A percentile compares a stretch with the other conserved stretches of the same genome.
These are phyloP conservation scores for Hymenoscyphus linearis DNA, from an alignment of 2,329 filamentous ascomycete species.

Conservation along the genomic window DNA sequence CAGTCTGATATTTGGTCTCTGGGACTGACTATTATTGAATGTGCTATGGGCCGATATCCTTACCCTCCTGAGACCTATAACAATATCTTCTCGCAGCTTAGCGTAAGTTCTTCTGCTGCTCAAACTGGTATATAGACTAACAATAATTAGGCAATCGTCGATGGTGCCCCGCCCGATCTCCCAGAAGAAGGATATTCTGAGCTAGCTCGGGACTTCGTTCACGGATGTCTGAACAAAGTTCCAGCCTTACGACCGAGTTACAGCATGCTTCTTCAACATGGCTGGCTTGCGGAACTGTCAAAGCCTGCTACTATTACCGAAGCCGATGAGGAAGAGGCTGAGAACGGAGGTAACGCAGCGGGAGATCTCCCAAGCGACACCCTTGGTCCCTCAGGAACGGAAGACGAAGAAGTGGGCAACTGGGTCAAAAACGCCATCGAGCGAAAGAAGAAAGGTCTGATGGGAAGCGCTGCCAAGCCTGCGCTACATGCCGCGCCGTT, in stretches of 20 bases:
- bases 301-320: conserved; percentile 72
- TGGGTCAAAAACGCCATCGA: conserved; percentile 77
- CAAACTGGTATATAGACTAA: conserved; percentile 2
- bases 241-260: conserved; percentile 93
- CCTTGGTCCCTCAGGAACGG: conserved; percentile 31
- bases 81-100: conserved; percentile 96
- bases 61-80: conserved; percentile 97
- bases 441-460: conserved; percentile 54
- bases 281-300: conserved; percentile 74
- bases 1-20: conserved; percentile 98
- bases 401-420: conserved; percentile 76
- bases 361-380: conserved; percentile 22
- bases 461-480: conserved; percentile 56
- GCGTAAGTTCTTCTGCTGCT: conserved; percentile 56
- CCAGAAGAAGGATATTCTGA: conserved; percentile 74
- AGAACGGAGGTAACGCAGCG: conserved; percentile 33
- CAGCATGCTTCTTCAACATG: conserved; percentile 79
- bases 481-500: conserved; percentile 84
- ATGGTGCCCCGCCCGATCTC: conserved; percentile 88
- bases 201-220: conserved; percentile 79
- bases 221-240: conserved; percentile 85
- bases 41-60: conserved; percentile 87
- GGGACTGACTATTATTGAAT: conserved; percentile 91
- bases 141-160: conserved; percentile 76
- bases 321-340: conserved; percentile 55